Base-by-base conservation (phyloP, 2,329 filamentous ascomycete species). In the Cercospora citrullina region DNA sequence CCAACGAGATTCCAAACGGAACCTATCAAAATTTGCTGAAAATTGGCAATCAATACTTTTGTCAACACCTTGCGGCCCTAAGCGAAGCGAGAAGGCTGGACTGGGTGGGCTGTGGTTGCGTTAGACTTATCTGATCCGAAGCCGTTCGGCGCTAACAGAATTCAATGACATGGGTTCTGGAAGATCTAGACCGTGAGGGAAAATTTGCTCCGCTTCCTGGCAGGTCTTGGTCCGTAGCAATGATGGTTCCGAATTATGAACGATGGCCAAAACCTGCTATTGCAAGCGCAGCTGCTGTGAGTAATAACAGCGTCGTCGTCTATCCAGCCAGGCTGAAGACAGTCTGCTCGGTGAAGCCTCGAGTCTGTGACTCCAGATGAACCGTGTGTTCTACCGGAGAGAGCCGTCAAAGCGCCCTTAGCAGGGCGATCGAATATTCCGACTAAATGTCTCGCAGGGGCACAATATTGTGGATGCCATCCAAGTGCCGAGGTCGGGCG, bases 41-140 rank as follows among this genome's bases (percentile, higher is more conserved):
- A 42, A 16, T 8, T 42, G 14, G 16, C 36, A 8, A 42, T 42
- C 36, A 42, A 16, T 42, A 42, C 36, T 42, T n/a, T 42, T 42
- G 36, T 42, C 36, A 42, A 42, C 36, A 16, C 16, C 36, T 42
- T n/a, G 33, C 6, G 9, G 26, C 21, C 21, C 26, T 16, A 53
- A 53, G 48, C 48, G 21, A 53, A 53, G 18, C 21, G 16, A 14
- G 48, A 53, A 23, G 18, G 16, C 26, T 14, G 48, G 53, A 33
- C 26, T 26, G 26, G 53, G 26, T 30, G 28, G 14, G 16, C 53
- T 58, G 53, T 31, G 53, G 53, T 58, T 26, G n/a, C 30, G 16
- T 58, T 58, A 58, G 53, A 58, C 53, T 58, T 58, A 58, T 58
- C 53, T 58, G 53, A 58, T 58, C 53, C 53, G 53, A 58, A 33